These are phyloP conservation scores for Fusarium armeniacum DNA, from an alignment of 2,329 filamentous ascomycete species.

Conservation along the genomic window DNA sequence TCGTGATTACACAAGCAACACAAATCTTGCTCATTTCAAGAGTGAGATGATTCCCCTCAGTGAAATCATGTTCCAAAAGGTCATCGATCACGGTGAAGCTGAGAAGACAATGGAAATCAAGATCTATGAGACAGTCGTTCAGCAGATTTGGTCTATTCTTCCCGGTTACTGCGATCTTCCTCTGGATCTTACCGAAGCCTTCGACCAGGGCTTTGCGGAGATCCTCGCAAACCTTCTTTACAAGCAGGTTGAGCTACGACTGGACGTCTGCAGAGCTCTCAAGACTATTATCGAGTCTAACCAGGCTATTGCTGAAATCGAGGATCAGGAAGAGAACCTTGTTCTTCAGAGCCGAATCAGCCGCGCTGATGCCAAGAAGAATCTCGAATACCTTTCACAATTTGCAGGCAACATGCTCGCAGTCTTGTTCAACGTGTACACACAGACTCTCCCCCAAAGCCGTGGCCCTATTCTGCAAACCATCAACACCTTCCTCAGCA, in stretches of 20 bases:
- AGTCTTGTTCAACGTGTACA: slow-evolving; percentile 99
- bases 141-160: slow-evolving; percentile 94
- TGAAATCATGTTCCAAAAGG: slow-evolving; percentile 88
- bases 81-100: slow-evolving; percentile 82
- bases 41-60: slow-evolving; percentile 89
- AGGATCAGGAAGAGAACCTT: slow-evolving; percentile 77
- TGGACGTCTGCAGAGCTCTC: slow-evolving; percentile 88
- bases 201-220: slow-evolving; percentile 91
- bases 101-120: slow-evolving; percentile 97
- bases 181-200: slow-evolving; percentile 79
- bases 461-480: slow-evolving; percentile 92
- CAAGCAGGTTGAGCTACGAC: slow-evolving; percentile 87
- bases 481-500: slow-evolving; percentile 94
- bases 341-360: slow-evolving; percentile 83
- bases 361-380: slow-evolving; percentile 80
- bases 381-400: slow-evolving; percentile 82
- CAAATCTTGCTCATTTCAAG: slow-evolving; percentile 86
- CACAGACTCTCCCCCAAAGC: slow-evolving; percentile 92
- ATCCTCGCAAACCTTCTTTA: slow-evolving; percentile 92
- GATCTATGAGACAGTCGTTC: slow-evolving; percentile 95
- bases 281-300: slow-evolving; percentile 93
- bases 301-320: slow-evolving; percentile 80
- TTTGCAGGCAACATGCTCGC: slow-evolving; percentile 92
- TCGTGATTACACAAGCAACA: slow-evolving; percentile 90
- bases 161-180: slow-evolving; percentile 96